Conservation (phyloP, 106 monocot species). For the Dendrobium nobile region DNA sequence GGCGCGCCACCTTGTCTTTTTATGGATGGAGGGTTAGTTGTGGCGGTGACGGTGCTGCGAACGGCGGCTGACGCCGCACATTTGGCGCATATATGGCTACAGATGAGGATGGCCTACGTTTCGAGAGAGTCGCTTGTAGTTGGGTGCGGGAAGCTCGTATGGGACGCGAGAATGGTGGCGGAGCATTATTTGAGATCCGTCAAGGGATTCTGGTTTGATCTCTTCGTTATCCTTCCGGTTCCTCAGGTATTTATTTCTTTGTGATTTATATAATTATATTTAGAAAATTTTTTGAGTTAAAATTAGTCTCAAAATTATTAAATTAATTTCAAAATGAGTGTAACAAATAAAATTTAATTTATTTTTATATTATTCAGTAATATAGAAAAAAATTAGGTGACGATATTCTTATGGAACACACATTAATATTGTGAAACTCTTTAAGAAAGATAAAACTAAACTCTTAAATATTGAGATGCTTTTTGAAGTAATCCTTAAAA, state of each 20-base stretch:
- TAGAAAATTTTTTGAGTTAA: not conserved
- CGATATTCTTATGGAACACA: no score
- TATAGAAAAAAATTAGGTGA: no score
- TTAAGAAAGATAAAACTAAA: no score
- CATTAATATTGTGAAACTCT: no score
- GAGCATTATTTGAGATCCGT: slow-evolving; percentile 50
- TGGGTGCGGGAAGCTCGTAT: slow-evolving; percentile 88
- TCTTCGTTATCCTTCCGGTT: slow-evolving; percentile 74
- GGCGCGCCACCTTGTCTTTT: slow-evolving; percentile 28
- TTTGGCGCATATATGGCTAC: slow-evolving; percentile 54
- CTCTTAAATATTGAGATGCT: no score
- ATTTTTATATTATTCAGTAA: not conserved
- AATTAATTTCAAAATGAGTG: not conserved
- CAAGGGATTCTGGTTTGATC: slow-evolving; percentile 70
- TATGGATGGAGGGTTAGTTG: slow-evolving; percentile 46
- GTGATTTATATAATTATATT: no score
- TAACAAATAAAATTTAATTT: not conserved
- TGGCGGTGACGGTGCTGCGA: slow-evolving; percentile 42
- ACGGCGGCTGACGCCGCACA: slow-evolving; percentile 55
- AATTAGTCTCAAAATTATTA: not conserved
- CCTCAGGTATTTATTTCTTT: slow-evolving; percentile 45
- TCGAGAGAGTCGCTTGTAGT: slow-evolving; percentile 85
- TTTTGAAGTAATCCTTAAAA: no score
- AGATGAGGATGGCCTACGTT: slow-evolving; percentile 76
- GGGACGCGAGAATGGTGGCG: slow-evolving; percentile 63